These are phyloP conservation scores for Colletotrichum sp. DNA, from an alignment of 2,329 filamentous ascomycete species.

Conservation along the genomic window DNA sequence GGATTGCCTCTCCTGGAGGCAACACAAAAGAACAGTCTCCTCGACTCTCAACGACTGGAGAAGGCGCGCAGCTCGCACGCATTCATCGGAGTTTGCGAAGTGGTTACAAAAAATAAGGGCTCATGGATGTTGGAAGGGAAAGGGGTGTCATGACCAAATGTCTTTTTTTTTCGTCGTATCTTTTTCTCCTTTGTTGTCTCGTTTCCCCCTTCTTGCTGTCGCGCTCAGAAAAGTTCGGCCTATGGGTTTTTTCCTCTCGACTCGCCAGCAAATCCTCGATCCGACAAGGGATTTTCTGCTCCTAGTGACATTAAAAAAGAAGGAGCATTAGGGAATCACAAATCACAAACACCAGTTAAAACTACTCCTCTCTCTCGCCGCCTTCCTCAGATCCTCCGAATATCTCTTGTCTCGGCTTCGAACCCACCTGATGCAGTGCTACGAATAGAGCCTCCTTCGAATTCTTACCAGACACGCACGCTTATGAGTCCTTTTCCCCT, in stretches of 20 bases:
- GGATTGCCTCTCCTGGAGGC: not conserved
- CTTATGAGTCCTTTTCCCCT: not conserved
- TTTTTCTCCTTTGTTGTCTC: conserved; percentile 15
- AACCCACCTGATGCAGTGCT: not conserved
- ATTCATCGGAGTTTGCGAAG: conserved; percentile 23
- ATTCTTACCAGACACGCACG: not conserved
- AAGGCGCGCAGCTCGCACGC: conserved; percentile 20
- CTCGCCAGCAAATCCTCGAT: not conserved
- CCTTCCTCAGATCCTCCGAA: not conserved
- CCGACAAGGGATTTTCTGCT: not conserved
- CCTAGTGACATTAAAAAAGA: conserved; percentile 3
- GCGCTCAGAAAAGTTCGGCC: conserved; percentile 1
- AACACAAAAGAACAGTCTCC: conserved; percentile 9
- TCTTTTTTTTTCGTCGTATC: not conserved
- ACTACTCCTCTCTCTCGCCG: not conserved
- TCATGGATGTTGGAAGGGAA: conserved; percentile 21
- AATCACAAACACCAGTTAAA: conserved; percentile 14
- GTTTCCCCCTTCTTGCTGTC: not conserved
- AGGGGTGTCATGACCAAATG: conserved; percentile 17
- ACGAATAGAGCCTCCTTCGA: not conserved
- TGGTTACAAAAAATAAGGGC: conserved; percentile 19
- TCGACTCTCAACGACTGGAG: conserved; percentile 20
- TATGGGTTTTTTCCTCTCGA: not conserved
- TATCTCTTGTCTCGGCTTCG: not conserved
- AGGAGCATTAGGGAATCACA: conserved; percentile 12